Evolutionary conservation across 345 rosid genomes (phyloP).

Genomic region (Orychophragmus violaceus): DNA sequence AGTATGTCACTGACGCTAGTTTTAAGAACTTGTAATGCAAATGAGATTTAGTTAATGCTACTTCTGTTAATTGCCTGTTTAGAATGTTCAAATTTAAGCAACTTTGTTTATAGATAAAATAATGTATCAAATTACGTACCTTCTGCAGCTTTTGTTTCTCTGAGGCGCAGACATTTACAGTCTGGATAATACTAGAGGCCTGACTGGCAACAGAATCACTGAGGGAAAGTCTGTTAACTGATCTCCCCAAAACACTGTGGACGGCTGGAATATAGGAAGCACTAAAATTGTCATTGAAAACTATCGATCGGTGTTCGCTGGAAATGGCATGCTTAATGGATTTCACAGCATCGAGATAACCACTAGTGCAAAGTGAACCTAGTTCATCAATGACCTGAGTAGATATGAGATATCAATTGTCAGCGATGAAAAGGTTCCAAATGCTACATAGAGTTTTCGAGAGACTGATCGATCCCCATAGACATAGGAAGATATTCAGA

Average conservation of each 20-base stretch:
- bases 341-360: constrained; percentile 39
- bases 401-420: constrained; percentile 1
- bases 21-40: too few relatives aligned
- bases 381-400: constrained; percentile 68
- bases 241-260: constrained; percentile 38
- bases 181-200: constrained; percentile 47
- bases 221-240: constrained; percentile 41
- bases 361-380: constrained; percentile 35
- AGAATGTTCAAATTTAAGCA: too few relatives aligned
- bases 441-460: not conserved
- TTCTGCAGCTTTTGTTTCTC: constrained; percentile 39
- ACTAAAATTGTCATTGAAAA: constrained; percentile 41
- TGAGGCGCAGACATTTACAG: constrained; percentile 38
- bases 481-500: not conserved
- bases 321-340: constrained; percentile 56
- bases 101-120: too few relatives aligned
- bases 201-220: constrained; percentile 42
- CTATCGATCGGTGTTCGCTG: constrained; percentile 43
- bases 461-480: not conserved
- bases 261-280: constrained; percentile 27
- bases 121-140: constrained; percentile 32
- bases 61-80: too few relatives aligned
- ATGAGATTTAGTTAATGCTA: too few relatives aligned
- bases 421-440: not conserved
- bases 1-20: too few relatives aligned